Evolutionary conservation across 2,329 filamentous ascomycete genomes (phyloP).

Genomic region (Chaetomiaceae sp.): DNA sequence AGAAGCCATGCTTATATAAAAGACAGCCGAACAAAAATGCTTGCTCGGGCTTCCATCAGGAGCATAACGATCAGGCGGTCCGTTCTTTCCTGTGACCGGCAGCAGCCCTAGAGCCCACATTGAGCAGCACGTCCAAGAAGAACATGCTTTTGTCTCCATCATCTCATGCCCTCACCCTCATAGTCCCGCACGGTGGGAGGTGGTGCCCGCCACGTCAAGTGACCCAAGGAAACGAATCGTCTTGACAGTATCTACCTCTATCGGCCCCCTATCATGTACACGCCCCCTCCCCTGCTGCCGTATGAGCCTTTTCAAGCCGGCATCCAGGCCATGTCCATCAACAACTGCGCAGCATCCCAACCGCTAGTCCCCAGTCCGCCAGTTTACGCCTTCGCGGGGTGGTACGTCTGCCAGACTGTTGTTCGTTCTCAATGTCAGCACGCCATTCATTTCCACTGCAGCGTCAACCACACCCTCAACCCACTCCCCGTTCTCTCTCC

Average conservation of each 20-base stretch:
- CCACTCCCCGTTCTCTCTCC: not conserved
- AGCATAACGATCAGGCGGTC: too few relatives aligned
- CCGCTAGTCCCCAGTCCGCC: slow-evolving; percentile 26
- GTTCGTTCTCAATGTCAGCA: slow-evolving; percentile 7
- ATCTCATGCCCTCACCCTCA: too few relatives aligned
- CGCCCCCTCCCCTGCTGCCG: slow-evolving; percentile 4
- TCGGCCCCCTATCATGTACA: slow-evolving; percentile 18
- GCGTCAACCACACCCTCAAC: not conserved
- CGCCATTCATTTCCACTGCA: not conserved
- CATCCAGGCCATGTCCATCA: too few relatives aligned
- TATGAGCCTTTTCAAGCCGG: not conserved
- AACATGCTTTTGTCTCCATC: too few relatives aligned
- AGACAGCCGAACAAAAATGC: too few relatives aligned
- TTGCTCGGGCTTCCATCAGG: too few relatives aligned
- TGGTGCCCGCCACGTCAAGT: too few relatives aligned
- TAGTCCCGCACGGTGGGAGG: too few relatives aligned
- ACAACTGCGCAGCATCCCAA: not conserved
- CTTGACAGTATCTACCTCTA: slow-evolving; percentile 20
- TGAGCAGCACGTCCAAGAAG: too few relatives aligned
- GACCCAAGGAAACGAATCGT: slow-evolving; percentile 12
- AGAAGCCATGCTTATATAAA: too few relatives aligned
- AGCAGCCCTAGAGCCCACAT: too few relatives aligned
- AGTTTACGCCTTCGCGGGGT: slow-evolving; percentile 35
- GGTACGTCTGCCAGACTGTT: slow-evolving; percentile 47
- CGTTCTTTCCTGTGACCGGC: too few relatives aligned